A percentile compares a stretch with the other conserved stretches of the same genome.
phyloP scores from a whole-genome alignment of 2,329 filamentous ascomycete genomes.

The Colletotrichum sojae region DNA sequence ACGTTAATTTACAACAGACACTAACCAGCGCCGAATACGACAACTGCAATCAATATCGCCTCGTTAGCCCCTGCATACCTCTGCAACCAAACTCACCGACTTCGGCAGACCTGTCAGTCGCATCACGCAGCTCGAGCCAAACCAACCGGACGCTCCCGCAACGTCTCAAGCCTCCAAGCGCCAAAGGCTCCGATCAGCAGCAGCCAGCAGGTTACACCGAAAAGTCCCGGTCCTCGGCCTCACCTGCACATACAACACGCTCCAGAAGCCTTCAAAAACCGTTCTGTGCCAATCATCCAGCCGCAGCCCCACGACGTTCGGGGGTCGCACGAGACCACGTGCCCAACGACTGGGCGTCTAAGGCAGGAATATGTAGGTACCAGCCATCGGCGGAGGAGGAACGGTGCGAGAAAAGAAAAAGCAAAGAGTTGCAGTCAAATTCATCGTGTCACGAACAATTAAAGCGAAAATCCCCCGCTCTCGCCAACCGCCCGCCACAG shows the following conservation, averaged over 20 bases:
- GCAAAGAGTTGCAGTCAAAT: background rate
- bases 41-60: background rate
- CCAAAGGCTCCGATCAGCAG: conserved; percentile 3
- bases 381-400: background rate
- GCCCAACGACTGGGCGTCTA: conserved; percentile 24
- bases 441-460: conserved; percentile 33
- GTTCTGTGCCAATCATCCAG: conserved; percentile 10
- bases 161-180: background rate
- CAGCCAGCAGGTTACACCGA: conserved; percentile 9
- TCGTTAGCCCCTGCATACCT: conserved; percentile 24
- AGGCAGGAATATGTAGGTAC: background rate
- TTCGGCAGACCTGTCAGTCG: conserved; percentile 6
- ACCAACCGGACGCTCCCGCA: background rate
- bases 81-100: conserved; percentile 26
- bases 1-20: background rate
- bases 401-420: conserved; percentile 1
- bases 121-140: background rate
- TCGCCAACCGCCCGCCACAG: conserved; percentile 18
- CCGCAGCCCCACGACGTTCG: conserved; percentile 12
- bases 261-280: background rate
- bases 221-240: conserved; percentile 7
- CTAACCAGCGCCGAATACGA: conserved; percentile 15
- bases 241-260: too few relatives aligned
- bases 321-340: conserved; percentile 27
- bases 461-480: conserved; percentile 3